Percentiles rank a stretch among this genome's conserved stretches.
phyloP scores from a whole-genome alignment of 2,329 filamentous ascomycete species.

The Clarireedia paspali region DNA sequence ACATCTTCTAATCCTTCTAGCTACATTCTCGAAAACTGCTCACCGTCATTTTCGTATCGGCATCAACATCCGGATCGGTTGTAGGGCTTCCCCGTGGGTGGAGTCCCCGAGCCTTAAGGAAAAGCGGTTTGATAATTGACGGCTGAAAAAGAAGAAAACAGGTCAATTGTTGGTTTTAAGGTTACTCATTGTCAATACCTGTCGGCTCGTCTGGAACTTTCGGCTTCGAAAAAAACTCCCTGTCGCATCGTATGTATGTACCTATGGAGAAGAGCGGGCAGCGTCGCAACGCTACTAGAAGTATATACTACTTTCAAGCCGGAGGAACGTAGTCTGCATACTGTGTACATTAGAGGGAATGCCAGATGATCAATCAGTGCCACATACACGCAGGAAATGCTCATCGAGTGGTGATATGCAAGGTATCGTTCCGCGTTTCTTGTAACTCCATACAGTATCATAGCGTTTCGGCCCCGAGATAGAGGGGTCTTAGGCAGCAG shows the following conservation, averaged over 20 bases:
- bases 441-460: not conserved
- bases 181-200: too few relatives aligned
- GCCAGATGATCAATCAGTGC: not conserved
- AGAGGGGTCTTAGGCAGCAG: not conserved
- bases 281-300: too few relatives aligned
- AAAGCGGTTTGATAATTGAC: too few relatives aligned
- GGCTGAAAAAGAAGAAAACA: too few relatives aligned
- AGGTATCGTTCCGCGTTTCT: not conserved
- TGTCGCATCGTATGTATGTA: too few relatives aligned
- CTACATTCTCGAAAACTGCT: not conserved
- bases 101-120: too few relatives aligned
- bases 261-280: too few relatives aligned
- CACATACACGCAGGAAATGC: not conserved
- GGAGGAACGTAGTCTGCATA: too few relatives aligned
- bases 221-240: not conserved
- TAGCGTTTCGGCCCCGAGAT: not conserved
- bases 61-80: not conserved
- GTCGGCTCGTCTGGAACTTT: not conserved
- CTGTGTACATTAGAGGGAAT: not conserved
- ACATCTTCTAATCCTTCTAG: constrained; percentile 2
- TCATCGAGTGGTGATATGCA: not conserved
- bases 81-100: not conserved
- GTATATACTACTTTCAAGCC: too few relatives aligned
- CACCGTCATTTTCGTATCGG: constrained; percentile 2
- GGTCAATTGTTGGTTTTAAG: too few relatives aligned